Conservation (phyloP, 768 basidiomycete genomes). For the Leccinum sublutescens region DNA sequence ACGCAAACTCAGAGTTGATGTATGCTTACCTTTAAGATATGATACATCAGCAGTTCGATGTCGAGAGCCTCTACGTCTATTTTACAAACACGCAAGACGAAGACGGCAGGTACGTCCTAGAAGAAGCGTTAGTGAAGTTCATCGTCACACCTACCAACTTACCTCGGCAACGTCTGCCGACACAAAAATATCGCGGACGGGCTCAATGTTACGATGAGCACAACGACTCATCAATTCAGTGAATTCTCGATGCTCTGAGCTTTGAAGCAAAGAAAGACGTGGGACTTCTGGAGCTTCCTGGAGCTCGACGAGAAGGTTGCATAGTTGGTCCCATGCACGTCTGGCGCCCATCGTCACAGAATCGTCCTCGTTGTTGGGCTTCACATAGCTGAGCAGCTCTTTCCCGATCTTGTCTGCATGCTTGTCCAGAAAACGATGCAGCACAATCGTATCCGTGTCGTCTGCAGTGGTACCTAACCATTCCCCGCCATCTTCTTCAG, state of each 20-base stretch:
- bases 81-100: conserved; percentile 63
- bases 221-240: conserved; percentile 66
- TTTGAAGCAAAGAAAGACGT: conserved; percentile 47
- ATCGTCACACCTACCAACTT: conserved; percentile 10
- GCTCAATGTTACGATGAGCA: conserved; percentile 54
- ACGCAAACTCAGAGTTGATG: background rate
- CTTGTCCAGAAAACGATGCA: conserved; percentile 82
- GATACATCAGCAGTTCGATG: conserved; percentile 72
- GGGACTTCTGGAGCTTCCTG: conserved; percentile 69
- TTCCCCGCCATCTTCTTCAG: conserved; percentile 64
- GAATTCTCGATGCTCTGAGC: conserved; percentile 60
- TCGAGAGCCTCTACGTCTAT: conserved; percentile 80
- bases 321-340: conserved; percentile 81
- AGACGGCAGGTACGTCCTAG: conserved; percentile 47
- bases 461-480: conserved; percentile 78
- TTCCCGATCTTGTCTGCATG: conserved; percentile 88
- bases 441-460: conserved; percentile 78
- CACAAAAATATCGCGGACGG: conserved; percentile 66
- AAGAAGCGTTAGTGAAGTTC: conserved; percentile 1
- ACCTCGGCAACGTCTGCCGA: conserved; percentile 51
- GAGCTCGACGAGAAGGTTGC: conserved; percentile 76
- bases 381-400: conserved; percentile 73
- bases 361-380: conserved; percentile 54
- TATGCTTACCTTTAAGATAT: conserved; percentile 65
- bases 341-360: conserved; percentile 61